phyloP scores from a whole-genome alignment of 805 yeast species.

The Yamadazyma paraphyllophila region DNA sequence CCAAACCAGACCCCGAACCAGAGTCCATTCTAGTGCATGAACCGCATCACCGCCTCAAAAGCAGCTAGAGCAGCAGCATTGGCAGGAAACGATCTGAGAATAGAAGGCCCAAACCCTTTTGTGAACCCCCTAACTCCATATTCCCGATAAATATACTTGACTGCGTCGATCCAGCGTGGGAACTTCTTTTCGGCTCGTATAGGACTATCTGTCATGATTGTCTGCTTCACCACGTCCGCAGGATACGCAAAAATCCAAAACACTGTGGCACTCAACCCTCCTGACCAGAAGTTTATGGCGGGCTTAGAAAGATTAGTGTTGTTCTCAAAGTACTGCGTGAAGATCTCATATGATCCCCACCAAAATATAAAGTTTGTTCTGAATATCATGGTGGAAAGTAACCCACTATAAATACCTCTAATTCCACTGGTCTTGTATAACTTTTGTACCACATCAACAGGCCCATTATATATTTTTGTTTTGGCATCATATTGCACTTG shows the following conservation, averaged over 20 bases:
- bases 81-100: conserved; percentile 84
- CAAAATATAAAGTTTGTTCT: conserved; percentile 83
- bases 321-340: conserved; percentile 65
- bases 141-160: conserved; percentile 57
- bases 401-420: conserved; percentile 75
- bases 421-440: conserved; percentile 61
- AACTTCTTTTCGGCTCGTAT: conserved; percentile 59
- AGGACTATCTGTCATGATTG: conserved; percentile 76
- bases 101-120: conserved; percentile 77
- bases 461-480: conserved; percentile 68
- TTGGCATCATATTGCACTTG: conserved; percentile 87
- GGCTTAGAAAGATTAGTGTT: conserved; percentile 67
- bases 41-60: conserved; percentile 78
- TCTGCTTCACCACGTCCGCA: conserved; percentile 83
- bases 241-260: conserved; percentile 92
- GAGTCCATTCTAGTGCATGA: conserved; percentile 24
- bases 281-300: conserved; percentile 85
- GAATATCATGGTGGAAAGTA: conserved; percentile 82
- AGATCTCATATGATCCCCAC: conserved; percentile 91
- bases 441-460: conserved; percentile 68
- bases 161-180: conserved; percentile 71
- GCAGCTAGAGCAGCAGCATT: conserved; percentile 92
- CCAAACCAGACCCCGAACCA: neutral
- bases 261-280: conserved; percentile 81
- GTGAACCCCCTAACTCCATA: conserved; percentile 72